Percentiles rank a stretch among this genome's conserved stretches.
phyloP scores from a whole-genome alignment of 306 rosid genomes.

The Cucurbita moschata region DNA sequence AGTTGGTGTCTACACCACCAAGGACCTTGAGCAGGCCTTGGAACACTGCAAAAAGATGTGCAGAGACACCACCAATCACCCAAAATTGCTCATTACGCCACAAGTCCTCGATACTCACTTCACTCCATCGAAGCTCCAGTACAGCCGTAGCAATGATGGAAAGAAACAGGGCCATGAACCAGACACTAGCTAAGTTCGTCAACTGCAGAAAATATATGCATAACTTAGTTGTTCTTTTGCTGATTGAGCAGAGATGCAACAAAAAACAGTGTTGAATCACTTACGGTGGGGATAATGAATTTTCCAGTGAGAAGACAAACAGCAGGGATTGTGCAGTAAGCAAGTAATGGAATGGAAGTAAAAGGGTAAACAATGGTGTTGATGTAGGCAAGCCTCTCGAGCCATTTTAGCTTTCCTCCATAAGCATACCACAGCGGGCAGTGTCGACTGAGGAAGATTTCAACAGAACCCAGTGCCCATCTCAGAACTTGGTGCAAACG shows the following conservation, averaged over 20 bases:
- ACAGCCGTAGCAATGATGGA: conserved; percentile 63
- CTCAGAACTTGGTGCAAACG: conserved; percentile 75
- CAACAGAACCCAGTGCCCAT: conserved; percentile 78
- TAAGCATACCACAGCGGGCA: conserved; percentile 94
- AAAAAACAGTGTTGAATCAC: conserved; percentile 16
- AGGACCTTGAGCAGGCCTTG: conserved; percentile 86
- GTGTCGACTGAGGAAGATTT: conserved; percentile 74
- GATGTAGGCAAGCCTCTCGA: conserved; percentile 70
- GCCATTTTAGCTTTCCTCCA: conserved; percentile 74
- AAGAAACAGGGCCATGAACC: conserved; percentile 68
- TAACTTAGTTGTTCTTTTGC: neutral
- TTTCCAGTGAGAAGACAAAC: conserved; percentile 89
- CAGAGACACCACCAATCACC: conserved; percentile 93
- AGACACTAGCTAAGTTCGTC: conserved; percentile 64
- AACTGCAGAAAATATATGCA: conserved; percentile 29
- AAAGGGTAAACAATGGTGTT: conserved; percentile 70
- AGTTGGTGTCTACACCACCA: conserved; percentile 49
- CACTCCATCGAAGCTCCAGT: conserved; percentile 85
- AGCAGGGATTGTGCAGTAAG: conserved; percentile 78
- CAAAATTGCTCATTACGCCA: conserved; percentile 95
- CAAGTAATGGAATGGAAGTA: conserved; percentile 75
- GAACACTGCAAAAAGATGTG: conserved; percentile 80
- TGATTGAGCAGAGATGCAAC: neutral
- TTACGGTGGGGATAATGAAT: conserved; percentile 82
- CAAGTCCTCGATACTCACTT: conserved; percentile 74